These are phyloP conservation scores for Theobroma grandiflorum DNA, from an alignment of 441 rosid genomes.

Conservation along the genomic window DNA sequence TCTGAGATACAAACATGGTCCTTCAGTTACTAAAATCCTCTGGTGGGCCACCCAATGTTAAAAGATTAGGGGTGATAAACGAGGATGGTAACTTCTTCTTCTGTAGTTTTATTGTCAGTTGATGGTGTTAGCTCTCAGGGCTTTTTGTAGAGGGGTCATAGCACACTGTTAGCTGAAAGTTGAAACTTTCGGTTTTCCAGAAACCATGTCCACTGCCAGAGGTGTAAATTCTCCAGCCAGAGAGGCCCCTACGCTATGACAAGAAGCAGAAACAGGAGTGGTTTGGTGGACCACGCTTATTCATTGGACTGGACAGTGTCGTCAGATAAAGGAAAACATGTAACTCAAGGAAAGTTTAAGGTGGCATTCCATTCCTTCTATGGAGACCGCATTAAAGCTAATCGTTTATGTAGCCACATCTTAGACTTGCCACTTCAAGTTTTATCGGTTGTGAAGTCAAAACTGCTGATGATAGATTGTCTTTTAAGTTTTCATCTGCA, in stretches of 20 bases:
- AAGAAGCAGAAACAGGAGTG: slow-evolving; percentile 2
- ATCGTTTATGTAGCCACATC: background rate
- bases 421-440: background rate
- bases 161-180: background rate
- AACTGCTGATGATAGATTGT: background rate
- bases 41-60: slow-evolving; percentile 12
- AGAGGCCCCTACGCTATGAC: background rate
- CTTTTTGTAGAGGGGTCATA: background rate
- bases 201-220: slow-evolving; percentile 9
- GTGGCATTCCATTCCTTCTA: background rate
- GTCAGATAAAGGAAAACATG: background rate
- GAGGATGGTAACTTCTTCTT: background rate
- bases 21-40: background rate
- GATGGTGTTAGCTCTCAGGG: background rate
- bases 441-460: background rate
- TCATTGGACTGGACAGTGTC: background rate
- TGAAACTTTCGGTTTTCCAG: slow-evolving; percentile 2
- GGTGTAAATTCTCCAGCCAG: slow-evolving; percentile 8
- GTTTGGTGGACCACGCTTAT: background rate
- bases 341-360: background rate
- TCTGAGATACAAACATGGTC: background rate
- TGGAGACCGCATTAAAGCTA: background rate
- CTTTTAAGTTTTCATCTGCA: background rate
- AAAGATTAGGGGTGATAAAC: background rate
- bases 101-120: background rate